Conservation (phyloP, 768 basidiomycete species). For the Kwoniella botswanensis region DNA sequence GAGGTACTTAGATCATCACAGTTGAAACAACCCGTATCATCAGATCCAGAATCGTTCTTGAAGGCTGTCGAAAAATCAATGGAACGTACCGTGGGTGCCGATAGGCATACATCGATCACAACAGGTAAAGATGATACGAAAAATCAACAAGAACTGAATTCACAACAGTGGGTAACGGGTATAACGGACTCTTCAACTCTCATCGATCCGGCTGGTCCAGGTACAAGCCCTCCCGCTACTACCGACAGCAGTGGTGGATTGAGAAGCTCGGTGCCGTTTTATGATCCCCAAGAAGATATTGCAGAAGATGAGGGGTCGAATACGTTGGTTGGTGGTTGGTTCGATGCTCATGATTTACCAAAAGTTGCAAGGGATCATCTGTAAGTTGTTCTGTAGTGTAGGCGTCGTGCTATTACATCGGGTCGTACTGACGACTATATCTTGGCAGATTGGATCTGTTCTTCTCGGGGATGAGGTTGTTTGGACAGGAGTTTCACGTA, state of each 20-base stretch:
- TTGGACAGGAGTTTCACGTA: conserved; percentile 47
- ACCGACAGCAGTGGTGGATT: background rate
- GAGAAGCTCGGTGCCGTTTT: background rate
- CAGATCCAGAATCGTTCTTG: background rate
- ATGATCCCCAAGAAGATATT: background rate
- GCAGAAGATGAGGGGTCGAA: conserved; percentile 22
- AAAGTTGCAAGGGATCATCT: conserved; percentile 50
- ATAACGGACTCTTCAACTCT: conserved; percentile 11
- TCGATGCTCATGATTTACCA: conserved; percentile 50
- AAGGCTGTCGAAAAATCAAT: background rate
- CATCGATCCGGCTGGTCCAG: conserved; percentile 13
- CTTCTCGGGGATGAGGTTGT: conserved; percentile 42
- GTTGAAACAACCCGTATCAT: background rate
- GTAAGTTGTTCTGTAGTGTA: conserved; percentile 26
- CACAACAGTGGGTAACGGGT: conserved; percentile 24
- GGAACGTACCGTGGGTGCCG: background rate
- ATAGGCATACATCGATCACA: background rate
- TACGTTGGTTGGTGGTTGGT: conserved; percentile 50
- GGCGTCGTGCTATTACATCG: no score
- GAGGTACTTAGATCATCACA: background rate
- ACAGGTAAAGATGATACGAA: background rate
- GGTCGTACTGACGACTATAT: background rate
- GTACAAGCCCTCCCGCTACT: background rate
- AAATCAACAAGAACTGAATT: background rate
- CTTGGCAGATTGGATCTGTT: conserved; percentile 45